Percentiles rank a stretch among this genome's conserved stretches.
These are phyloP conservation scores for Rosellinia necatrix DNA, from an alignment of 2,329 filamentous ascomycete species.

Conservation along the genomic window DNA sequence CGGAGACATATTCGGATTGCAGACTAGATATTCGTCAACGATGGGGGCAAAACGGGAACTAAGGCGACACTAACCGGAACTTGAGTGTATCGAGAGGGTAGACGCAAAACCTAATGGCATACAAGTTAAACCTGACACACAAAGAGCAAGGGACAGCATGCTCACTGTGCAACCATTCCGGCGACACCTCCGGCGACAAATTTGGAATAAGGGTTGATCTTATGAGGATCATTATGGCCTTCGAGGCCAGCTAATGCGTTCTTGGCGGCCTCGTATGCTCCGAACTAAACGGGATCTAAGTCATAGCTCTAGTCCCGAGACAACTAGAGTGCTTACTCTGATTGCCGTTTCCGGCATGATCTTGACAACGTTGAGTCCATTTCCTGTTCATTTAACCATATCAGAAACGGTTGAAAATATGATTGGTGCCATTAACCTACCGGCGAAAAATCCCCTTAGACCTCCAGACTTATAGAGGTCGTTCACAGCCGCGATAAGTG, in stretches of 20 bases:
- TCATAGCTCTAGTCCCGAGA: neutral
- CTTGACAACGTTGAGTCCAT: slow-evolving; percentile 94
- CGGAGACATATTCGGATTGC: slow-evolving; percentile 91
- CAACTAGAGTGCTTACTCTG: slow-evolving; percentile 55
- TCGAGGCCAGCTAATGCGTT: slow-evolving; percentile 82
- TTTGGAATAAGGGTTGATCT: slow-evolving; percentile 82
- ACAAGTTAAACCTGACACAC: slow-evolving; percentile 30
- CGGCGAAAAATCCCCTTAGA: slow-evolving; percentile 87
- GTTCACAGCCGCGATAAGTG: slow-evolving; percentile 73
- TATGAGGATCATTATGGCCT: slow-evolving; percentile 80
- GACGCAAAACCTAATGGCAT: slow-evolving; percentile 71
- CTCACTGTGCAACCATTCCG: slow-evolving; percentile 90
- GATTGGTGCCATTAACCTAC: slow-evolving; percentile 53
- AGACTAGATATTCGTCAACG: slow-evolving; percentile 64
- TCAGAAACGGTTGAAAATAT: slow-evolving; percentile 10
- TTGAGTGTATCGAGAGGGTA: slow-evolving; percentile 90
- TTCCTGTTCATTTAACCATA: slow-evolving; percentile 62
- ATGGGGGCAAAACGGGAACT: neutral
- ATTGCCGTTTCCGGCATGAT: slow-evolving; percentile 99
- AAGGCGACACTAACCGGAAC: slow-evolving; percentile 51
- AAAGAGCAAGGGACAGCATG: slow-evolving; percentile 25
- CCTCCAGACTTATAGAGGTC: slow-evolving; percentile 87
- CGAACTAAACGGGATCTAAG: slow-evolving; percentile 62
- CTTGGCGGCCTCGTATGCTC: slow-evolving; percentile 95
- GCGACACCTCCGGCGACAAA: slow-evolving; percentile 90